Evolutionary conservation across 345 rosid species (phyloP).

Genomic region (Angophora floribunda): DNA sequence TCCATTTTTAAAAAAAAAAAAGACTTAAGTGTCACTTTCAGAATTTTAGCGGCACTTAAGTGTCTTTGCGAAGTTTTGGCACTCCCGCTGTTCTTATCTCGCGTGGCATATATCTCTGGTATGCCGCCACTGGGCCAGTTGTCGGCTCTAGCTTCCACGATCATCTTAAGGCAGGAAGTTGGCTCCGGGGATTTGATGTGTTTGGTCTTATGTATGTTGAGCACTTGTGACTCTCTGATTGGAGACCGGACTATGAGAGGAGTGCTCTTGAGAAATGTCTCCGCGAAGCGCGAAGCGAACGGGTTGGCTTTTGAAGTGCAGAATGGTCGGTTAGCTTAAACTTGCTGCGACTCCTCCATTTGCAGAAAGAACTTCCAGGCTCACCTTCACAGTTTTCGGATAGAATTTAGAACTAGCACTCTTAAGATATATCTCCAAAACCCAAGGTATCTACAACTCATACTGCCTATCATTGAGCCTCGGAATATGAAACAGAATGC

Average conservation of each 20-base stretch:
- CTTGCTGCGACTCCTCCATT: not conserved
- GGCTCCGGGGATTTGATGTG: not conserved
- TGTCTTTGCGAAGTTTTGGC: too few species aligned
- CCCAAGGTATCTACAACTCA: not conserved
- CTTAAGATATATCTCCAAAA: slow-evolving; percentile 5
- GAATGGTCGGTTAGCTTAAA: not conserved
- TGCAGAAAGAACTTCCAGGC: not conserved
- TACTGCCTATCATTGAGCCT: not conserved
- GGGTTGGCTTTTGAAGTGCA: not conserved
- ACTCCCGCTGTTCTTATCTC: too few species aligned
- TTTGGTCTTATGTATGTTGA: not conserved
- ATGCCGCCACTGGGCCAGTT: not conserved
- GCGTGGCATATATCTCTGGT: not conserved
- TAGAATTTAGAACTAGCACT: not conserved
- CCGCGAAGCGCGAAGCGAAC: not conserved
- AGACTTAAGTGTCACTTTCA: too few species aligned
- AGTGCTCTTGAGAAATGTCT: not conserved
- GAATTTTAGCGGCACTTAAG: too few species aligned
- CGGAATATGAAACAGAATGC: not conserved
- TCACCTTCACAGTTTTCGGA: slow-evolving; percentile 41
- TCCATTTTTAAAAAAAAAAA: too few species aligned
- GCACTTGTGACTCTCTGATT: not conserved
- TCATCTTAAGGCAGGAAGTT: not conserved
- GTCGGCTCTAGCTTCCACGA: not conserved
- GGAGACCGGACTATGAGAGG: not conserved